Conservation (phyloP, 2,329 filamentous ascomycete genomes). For the Fusarium devonianum region DNA sequence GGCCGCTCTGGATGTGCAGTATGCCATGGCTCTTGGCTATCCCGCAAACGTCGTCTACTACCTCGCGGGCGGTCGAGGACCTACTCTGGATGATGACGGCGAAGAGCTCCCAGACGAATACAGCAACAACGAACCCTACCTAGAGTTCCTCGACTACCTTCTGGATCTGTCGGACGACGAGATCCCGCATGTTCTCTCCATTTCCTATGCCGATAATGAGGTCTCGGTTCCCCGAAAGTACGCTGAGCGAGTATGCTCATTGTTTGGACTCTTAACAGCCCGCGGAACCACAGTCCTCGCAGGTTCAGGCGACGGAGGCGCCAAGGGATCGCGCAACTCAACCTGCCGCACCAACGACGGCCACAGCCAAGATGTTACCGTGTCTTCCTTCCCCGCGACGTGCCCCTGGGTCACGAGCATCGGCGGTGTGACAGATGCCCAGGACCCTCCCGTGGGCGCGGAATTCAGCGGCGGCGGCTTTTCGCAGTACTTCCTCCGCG, state of each 20-base stretch:
- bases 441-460: conserved; percentile 51
- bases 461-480: conserved; percentile 61
- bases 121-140: conserved; percentile 63
- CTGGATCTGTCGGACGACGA: conserved; percentile 52
- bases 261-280: conserved; percentile 61
- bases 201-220: conserved; percentile 67
- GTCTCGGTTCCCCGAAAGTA: conserved; percentile 60
- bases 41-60: conserved; percentile 56
- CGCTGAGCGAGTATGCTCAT: conserved; percentile 59
- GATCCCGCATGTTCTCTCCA: conserved; percentile 63
- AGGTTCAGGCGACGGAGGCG: conserved; percentile 60
- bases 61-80: conserved; percentile 54
- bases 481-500: conserved; percentile 57
- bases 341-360: conserved; percentile 67
- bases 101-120: conserved; percentile 41
- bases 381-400: conserved; percentile 69
- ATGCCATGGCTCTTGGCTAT: conserved; percentile 54
- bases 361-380: conserved; percentile 60
- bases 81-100: conserved; percentile 51
- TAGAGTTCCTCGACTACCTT: conserved; percentile 61
- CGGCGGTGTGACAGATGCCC: conserved; percentile 60
- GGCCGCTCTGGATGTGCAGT: conserved; percentile 58
- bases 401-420: conserved; percentile 75
- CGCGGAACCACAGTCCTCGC: conserved; percentile 61
- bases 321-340: conserved; percentile 55